phyloP scores from a whole-genome alignment of 352 stramenopile species.

The Achlya hypogyna region DNA sequence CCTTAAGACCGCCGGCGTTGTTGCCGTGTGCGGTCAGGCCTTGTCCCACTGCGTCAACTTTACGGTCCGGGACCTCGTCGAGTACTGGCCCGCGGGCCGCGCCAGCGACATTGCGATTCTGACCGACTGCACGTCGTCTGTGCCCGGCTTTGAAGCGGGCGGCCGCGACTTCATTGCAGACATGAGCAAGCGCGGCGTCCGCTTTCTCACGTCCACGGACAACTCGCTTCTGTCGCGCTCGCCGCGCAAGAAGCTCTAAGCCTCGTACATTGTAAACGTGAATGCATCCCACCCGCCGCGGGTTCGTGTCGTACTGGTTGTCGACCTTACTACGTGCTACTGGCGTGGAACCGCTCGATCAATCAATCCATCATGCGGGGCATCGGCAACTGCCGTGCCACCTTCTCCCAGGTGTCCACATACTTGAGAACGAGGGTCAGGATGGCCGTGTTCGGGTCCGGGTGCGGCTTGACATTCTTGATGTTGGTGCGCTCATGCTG shows the following conservation, averaged over 20 bases:
- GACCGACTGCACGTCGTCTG: conserved; percentile 61
- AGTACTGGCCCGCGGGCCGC: conserved; percentile 70
- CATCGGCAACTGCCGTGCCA: not conserved
- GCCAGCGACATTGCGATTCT: conserved; percentile 60
- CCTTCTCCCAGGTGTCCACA: not conserved
- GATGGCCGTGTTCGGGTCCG: not conserved
- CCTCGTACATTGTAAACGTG: not conserved
- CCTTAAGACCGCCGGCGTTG: conserved; percentile 73
- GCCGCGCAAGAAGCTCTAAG: not conserved
- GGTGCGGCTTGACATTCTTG: not conserved
- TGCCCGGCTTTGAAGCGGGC: conserved; percentile 58
- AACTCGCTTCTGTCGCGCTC: not conserved
- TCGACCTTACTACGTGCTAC: not conserved
- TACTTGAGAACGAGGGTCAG: not conserved
- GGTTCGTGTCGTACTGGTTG: too few relatives aligned
- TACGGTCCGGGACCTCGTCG: conserved; percentile 87
- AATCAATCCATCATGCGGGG: not conserved
- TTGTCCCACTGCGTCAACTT: conserved; percentile 97
- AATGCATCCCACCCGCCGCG: too few relatives aligned
- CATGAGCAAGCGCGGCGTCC: conserved; percentile 1
- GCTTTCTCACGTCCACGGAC: conserved; percentile 2
- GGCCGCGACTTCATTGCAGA: conserved; percentile 28
- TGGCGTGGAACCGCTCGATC: too few relatives aligned
- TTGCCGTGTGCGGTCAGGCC: conserved; percentile 92
- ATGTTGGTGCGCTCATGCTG: not conserved